Evolutionary conservation across 805 yeast species (phyloP), one percentile per base, ranked within the genome.

Genomic region (Barnettozyma sucrosica): DNA sequence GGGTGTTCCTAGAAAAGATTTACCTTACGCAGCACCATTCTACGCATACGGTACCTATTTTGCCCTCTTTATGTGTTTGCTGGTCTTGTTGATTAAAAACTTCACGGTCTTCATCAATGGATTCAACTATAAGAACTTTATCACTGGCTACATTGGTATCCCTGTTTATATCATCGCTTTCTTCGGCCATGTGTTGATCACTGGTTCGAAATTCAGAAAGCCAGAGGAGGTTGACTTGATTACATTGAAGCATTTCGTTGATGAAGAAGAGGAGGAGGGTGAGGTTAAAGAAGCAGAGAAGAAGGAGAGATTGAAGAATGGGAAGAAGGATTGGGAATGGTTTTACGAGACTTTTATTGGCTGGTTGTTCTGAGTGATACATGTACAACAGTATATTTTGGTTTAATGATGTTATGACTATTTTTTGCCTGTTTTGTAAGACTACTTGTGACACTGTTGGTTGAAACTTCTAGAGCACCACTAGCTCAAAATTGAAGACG

Each of bases 71-170:
- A 60, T 80, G 54, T 80, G 87, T 63, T 48, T 66, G 43, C 45
- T 85, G 45, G 70, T 85, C 51, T 73, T 83, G 11, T 57, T 85
- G 43, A 77, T 81, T 62, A 85, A 85, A 67, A 83, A 83, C 56
- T 84, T 83, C 64, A 80, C 88, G 1, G 90, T 80, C 3, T 85
- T 85, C 69, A 69, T 85, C 56, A 80, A 80, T 44, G 66, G 64
- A n/a, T 82, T 85, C 62, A 75, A 76, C 52, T 81, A 81, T 67
- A 77, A 79, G 65, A 71, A 72, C 19, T 86, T 86, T 61, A 82
- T 85, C 58, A 83, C 92, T 36, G 90, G 90, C 42, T 85, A 85
- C 67, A 82, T 85, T 57, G 86, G 87, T 66, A 68, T 82, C 48
- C 75, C 89, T 7, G 83, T 80, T 20, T 62, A 81, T 38, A 79